Conservation (phyloP, 352 stramenopile species). For the Pythium apleroticum region DNA sequence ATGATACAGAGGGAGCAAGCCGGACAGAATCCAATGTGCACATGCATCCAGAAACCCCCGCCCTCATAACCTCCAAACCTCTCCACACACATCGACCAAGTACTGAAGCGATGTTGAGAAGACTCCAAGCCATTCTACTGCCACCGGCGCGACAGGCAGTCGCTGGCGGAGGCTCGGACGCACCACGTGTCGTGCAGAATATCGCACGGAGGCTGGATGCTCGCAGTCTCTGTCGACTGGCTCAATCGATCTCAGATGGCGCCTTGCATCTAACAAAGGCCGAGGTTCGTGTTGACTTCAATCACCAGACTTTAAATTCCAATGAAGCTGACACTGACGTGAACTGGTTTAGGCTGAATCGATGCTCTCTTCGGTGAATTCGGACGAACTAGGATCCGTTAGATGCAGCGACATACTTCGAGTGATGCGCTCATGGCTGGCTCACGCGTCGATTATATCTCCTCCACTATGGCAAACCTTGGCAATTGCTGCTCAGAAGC, state of each 20-base stretch:
- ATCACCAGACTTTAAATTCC: background rate
- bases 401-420: slow-evolving; percentile 53
- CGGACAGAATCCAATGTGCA: background rate
- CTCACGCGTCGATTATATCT: slow-evolving; percentile 29
- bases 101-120: slow-evolving; percentile 5
- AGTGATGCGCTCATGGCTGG: slow-evolving; percentile 44
- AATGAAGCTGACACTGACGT: background rate
- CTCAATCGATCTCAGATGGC: slow-evolving; percentile 44
- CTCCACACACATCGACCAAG: background rate
- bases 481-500: slow-evolving; percentile 10
- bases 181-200: slow-evolving; percentile 13
- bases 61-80: background rate
- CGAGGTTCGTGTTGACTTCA: slow-evolving; percentile 32
- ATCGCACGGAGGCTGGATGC: slow-evolving; percentile 39
- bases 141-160: background rate
- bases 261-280: slow-evolving; percentile 25
- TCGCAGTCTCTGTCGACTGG: slow-evolving; percentile 42
- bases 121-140: slow-evolving; percentile 3
- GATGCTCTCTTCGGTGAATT: slow-evolving; percentile 34
- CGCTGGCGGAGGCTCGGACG: background rate
- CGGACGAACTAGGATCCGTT: slow-evolving; percentile 45
- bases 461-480: slow-evolving; percentile 39
- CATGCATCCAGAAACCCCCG: background rate
- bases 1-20: background rate
- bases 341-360: slow-evolving; percentile 30